phyloP scores from a whole-genome alignment of 2,329 filamentous ascomycete genomes.

The Monosporascus sp. region DNA sequence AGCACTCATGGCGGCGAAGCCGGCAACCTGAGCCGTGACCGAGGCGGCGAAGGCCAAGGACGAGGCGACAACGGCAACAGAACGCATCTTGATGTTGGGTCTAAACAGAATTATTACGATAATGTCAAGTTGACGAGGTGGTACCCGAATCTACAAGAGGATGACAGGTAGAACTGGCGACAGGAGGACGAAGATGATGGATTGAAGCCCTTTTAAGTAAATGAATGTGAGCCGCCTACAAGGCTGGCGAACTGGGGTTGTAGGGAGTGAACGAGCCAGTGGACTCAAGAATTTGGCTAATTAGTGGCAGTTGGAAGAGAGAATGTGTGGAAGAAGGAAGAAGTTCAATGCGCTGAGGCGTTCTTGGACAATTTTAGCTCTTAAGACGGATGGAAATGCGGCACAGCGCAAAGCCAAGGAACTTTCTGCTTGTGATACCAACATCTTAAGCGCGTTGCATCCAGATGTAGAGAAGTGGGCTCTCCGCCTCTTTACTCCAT shows the following conservation, averaged over 20 bases:
- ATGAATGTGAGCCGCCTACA: constrained; percentile 10
- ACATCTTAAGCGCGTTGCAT: too few species aligned
- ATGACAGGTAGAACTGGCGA: not conserved
- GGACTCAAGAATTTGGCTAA: too few species aligned
- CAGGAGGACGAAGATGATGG: constrained; percentile 1
- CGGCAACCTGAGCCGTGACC: constrained; percentile 47
- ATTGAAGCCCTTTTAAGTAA: constrained; percentile 8
- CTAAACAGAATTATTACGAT: constrained; percentile 4
- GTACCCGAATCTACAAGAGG: not conserved
- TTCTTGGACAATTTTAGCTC: not conserved
- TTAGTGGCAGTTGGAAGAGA: not conserved
- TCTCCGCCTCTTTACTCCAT: too few species aligned
- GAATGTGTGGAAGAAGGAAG: not conserved
- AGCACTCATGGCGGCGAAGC: constrained; percentile 49
- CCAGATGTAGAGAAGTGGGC: too few species aligned
- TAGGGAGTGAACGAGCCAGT: too few species aligned
- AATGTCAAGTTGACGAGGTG: not conserved
- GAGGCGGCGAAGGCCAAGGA: constrained; percentile 46
- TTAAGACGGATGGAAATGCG: not conserved
- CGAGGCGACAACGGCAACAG: constrained; percentile 41
- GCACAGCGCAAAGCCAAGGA: not conserved
- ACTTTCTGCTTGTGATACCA: not conserved
- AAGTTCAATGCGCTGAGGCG: not conserved
- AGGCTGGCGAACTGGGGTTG: constrained; percentile 10
- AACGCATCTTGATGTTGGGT: constrained; percentile 46